phyloP scores from a whole-genome alignment of 805 yeast species.

The Alloascoidea hylecoeti region DNA sequence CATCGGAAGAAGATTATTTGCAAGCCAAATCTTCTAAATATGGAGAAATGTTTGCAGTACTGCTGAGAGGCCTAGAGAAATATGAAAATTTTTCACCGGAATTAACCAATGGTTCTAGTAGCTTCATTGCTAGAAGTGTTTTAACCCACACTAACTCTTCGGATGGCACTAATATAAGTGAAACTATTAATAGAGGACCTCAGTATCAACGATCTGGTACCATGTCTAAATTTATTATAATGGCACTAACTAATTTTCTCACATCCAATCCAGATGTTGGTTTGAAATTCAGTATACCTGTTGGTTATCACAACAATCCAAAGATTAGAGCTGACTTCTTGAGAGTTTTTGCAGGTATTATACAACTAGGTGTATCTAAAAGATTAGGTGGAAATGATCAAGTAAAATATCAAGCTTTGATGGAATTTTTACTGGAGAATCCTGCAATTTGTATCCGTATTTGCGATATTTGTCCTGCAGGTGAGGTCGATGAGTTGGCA shows the following conservation, averaged over 20 bases:
- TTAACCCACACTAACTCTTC: conserved; percentile 5
- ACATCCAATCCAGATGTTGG: conserved; percentile 70
- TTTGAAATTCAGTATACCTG: conserved; percentile 56
- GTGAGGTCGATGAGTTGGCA: conserved; percentile 61
- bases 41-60: neutral
- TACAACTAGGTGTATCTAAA: conserved; percentile 17
- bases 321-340: conserved; percentile 60
- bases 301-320: conserved; percentile 59
- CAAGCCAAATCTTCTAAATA: neutral
- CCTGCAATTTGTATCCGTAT: conserved; percentile 31
- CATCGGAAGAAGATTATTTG: neutral
- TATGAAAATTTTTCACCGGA: neutral
- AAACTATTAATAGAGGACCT: no score
- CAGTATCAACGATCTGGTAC: no score
- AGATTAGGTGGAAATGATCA: conserved; percentile 11
- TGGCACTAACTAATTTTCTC: conserved; percentile 53
- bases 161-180: no score
- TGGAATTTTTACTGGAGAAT: conserved; percentile 4
- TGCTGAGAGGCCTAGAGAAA: neutral
- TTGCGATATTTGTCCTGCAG: conserved; percentile 47
- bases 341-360: conserved; percentile 62
- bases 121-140: conserved; percentile 7
- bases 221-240: conserved; percentile 30
- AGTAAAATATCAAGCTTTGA: conserved; percentile 8
- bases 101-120: neutral